Evolutionary conservation across 257 asterid species (phyloP), one percentile per base, ranked within the genome.

Genomic region (Nicotiana knightiana): DNA sequence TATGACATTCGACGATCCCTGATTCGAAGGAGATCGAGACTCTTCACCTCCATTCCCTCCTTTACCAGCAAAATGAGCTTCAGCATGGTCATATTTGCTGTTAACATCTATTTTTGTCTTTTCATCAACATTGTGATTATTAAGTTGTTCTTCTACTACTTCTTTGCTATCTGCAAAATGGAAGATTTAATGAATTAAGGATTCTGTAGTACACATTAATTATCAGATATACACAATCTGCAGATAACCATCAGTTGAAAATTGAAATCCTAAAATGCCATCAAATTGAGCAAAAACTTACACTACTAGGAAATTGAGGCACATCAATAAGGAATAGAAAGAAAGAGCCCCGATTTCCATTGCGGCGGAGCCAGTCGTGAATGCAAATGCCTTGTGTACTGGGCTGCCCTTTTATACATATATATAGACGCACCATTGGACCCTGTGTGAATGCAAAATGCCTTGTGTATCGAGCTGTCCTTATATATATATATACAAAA

Each of bases 1-100:
- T 30, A 86, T 79, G 21, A 66, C 86, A 26, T 79, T 84, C 18
- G 89, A 83, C 3, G 91, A 90, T 37, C 93, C 89, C 15, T 21
- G 87, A 51, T n/a, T 64, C 8, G 77, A 6, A 51, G 89, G 90
- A 37, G 78, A 37, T 67, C 39, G 71, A 35, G 88, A 55, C 59
- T 86, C 62, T 18, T 48, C 81, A 4, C 58, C 86, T 18, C 79
- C 79, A 68, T 80, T 54, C 18, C 85, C 87, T 10, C 65, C 17
- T 16, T 9, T 55, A 77, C 84, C 84, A 17, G 82, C 86, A 9
- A 54, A 21, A 55, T 78, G 55, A 39, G 84, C 87, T 24, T 3
- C n/a, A 32, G 9, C 87, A 15, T 76, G 84, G 48, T 26, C 86
- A 59, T 85, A 48, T 46, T 76, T 85, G 63, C 17, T 79, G 61